A percentile compares a stretch with the other conserved stretches of the same genome.
Evolutionary conservation across 192 early-diverging fungal species (phyloP).

Genomic region (Gaertneriomyces sp.): DNA sequence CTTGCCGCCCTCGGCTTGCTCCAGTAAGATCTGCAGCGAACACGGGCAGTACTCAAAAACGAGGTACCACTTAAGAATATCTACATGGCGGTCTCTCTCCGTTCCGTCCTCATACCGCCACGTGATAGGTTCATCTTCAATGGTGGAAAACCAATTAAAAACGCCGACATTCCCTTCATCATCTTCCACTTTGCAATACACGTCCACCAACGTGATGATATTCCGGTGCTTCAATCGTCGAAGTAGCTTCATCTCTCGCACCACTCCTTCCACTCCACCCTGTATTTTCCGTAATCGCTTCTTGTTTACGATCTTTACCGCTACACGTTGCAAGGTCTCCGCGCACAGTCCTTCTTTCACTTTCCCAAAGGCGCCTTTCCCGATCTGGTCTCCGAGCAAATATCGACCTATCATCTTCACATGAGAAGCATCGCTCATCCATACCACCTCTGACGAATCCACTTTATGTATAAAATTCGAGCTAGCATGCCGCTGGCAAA

Average conservation of each 20-base stretch:
- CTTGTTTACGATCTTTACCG: conserved; percentile 57
- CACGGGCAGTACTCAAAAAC: conserved; percentile 60
- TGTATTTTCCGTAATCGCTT: conserved; percentile 55
- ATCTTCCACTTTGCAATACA: conserved; percentile 60
- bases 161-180: conserved; percentile 46
- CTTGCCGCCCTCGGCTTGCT: conserved; percentile 37
- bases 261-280: conserved; percentile 45
- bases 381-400: conserved; percentile 56
- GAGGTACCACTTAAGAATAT: conserved; percentile 54
- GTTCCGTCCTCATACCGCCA: conserved; percentile 52
- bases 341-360: conserved; percentile 58
- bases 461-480: conserved; percentile 61
- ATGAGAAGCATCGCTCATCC: conserved; percentile 34
- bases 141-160: conserved; percentile 55
- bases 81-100: conserved; percentile 35
- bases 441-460: conserved; percentile 52
- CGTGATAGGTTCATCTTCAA: conserved; percentile 54
- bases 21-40: conserved; percentile 51
- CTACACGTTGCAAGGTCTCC: conserved; percentile 55
- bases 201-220: conserved; percentile 51
- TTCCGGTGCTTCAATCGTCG: conserved; percentile 49
- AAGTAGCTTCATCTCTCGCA: conserved; percentile 54
- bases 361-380: conserved; percentile 59
- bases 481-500: conserved; percentile 45
- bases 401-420: conserved; percentile 55